Base-by-base conservation (phyloP, 192 early-diverging fungal species). In the Umbelopsis sp. region DNA sequence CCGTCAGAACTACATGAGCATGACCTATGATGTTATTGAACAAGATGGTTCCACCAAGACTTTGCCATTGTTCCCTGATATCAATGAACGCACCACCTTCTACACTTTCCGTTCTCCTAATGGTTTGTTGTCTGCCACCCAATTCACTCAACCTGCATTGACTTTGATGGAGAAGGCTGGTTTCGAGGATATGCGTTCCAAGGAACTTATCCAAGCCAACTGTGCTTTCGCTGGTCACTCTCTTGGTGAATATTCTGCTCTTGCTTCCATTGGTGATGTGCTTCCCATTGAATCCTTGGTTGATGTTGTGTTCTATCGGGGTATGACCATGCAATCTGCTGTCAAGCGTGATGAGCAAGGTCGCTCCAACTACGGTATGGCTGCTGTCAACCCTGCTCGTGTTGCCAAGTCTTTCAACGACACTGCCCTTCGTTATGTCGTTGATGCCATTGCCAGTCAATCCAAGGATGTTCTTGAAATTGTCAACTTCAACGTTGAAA, bases 401-500 rank as follows among this genome's bases (percentile, higher is more conserved):
- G 93, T 97, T n/a, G 81, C 91, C 56, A 85, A 81, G 65, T 91
- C 92, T 20, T 93, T 98, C 77, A 90, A 89, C 75, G 92, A 96
- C 81, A 87, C 90, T 81, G 94, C 91, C 8, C 89, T 98, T 74
- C 82, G 86, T 71, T 91, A 91, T 76, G 85, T 96, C 54, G 92
- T 98, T 20, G 86, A 90, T 69, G 84, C 90, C 36, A 93, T 98
- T 80, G 90, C 92, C 66, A 86, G 90, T 75, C 84, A 88, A 69
- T 89, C 91, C 66, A 84, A 87, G 68, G 90, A 89, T 47, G 82
- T 97, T 21, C 79, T 96, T 69, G 97, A 98, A 74, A 95, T 97
- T 73, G 95, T 98, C 78, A 98, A 98, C 83, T 96, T 89, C 90
- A 98, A 98, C 83, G 95, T 98, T 59, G 95, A 96, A 80, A 96